Evolutionary conservation across 176 grass and related monocot species (phyloP), one percentile per base, ranked within the genome.

Genomic region (Oryza officinalis): DNA sequence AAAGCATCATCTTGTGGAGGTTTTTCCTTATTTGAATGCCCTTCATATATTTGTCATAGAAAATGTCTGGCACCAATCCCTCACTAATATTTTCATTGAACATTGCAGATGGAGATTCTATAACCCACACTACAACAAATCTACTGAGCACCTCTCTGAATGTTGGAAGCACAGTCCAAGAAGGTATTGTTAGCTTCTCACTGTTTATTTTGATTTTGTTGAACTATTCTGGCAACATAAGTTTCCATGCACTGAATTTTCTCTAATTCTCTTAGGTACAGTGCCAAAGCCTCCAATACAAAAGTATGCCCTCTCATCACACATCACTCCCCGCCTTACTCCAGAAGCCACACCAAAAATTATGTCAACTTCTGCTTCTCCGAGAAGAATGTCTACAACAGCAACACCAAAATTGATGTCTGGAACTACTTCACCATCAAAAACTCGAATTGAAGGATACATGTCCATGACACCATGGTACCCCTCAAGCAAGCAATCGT

Each of bases 391-490:
- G 70, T 93, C 92, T 60, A 64, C 84, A 38, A 69, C 83, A 75
- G 72, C 84, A 79, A 94, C 93, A 25, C 97, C 97, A 46, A 96
- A 92, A 40, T 41, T 90, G 83, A 80, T 85, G 66, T 99, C 96
- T 81, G 89, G 96, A 85, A 59, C 89, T 14, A 86, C 85, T 35
- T 96, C 96, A 13, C 96, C 96, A 41, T 86, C 85, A n/a, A 96
- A 80, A 92, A 47, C 67, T 83, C 85, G 81, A 70, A 84, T 89
- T 30, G 89, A 96, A 72, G 88, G 81, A 37, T 71, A 80, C 49
- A 85, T 90, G 82, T 79, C 89, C 27, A 95, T 94, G 89, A 92
- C 97, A 74, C 97, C 93, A 79, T 99, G 91, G 97, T 93, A 92
- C 73, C 91, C 89, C 77, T 99, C 97, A 54, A 96, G 89, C 83